Conservation (phyloP, 352 stramenopile genomes). For the Globisporangium megalacanthum region DNA sequence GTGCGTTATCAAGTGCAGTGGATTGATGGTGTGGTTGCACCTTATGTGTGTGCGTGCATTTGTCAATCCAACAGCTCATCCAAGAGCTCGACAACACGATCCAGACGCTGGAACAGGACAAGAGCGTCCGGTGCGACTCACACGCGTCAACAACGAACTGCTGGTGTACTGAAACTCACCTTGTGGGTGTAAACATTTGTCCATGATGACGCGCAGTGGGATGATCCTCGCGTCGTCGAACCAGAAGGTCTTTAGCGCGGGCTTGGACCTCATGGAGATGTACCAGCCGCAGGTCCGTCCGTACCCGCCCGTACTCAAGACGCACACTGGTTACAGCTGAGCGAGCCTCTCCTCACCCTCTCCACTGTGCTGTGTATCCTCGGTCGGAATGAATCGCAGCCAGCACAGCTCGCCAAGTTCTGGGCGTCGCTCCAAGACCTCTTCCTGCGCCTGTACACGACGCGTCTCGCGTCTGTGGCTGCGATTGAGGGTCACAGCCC, state of each 20-base stretch:
- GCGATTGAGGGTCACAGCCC: conserved; percentile 91
- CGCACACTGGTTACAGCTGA: background rate
- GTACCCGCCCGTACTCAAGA: background rate
- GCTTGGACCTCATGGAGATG: conserved; percentile 92
- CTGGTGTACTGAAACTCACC: conserved; percentile 1
- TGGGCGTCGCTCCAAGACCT: conserved; percentile 91
- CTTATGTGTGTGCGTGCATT: background rate
- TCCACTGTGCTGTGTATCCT: background rate
- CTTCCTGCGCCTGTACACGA: conserved; percentile 92
- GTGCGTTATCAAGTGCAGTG: background rate
- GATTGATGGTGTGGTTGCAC: background rate
- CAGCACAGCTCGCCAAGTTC: conserved; percentile 70
- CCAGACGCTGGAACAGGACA: conserved; percentile 68
- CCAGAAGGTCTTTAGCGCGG: conserved; percentile 87
- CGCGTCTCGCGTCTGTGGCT: conserved; percentile 79
- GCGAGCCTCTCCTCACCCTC: too few relatives aligned
- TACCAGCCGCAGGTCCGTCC: conserved; percentile 71
- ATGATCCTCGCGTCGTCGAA: conserved; percentile 76
- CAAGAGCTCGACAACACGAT: conserved; percentile 63
- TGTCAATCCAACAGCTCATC: conserved; percentile 35
- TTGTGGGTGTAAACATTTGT: too few relatives aligned
- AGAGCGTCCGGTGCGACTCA: conserved; percentile 48
- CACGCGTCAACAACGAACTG: background rate
- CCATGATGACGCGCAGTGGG: conserved; percentile 23
- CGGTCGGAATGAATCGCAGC: conserved; percentile 14